A percentile compares a stretch with the other conserved stretches of the same genome.
Conservation (phyloP, 2,329 filamentous ascomycete genomes). For the Hymenoscyphus infarciens region DNA sequence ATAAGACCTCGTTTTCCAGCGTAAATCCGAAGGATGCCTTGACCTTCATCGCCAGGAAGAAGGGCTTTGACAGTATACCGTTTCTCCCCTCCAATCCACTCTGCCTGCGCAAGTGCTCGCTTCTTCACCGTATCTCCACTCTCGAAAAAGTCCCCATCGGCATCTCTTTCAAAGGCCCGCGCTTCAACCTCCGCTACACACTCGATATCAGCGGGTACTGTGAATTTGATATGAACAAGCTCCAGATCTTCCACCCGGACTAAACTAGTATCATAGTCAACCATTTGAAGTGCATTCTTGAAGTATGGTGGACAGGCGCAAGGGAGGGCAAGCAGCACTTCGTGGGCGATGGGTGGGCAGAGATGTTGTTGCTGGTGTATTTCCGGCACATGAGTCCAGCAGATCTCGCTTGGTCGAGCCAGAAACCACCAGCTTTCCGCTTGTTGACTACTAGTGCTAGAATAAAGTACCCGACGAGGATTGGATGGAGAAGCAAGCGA, state of each 20-base stretch:
- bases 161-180: conserved; percentile 72
- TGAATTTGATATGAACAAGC: conserved; percentile 84
- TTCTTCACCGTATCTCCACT: conserved; percentile 84
- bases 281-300: conserved; percentile 72
- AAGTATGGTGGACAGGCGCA: conserved; percentile 86
- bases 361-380: conserved; percentile 88
- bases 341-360: conserved; percentile 80
- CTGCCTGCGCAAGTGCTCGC: conserved; percentile 81
- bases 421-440: conserved; percentile 95
- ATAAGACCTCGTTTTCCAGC: conserved; percentile 92
- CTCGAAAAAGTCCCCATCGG: conserved; percentile 90
- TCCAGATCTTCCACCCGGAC: conserved; percentile 86
- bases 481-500: conserved; percentile 89
- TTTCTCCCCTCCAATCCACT: conserved; percentile 85
- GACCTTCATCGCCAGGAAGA: conserved; percentile 86
- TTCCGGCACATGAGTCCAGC: conserved; percentile 93
- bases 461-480: conserved; percentile 74
- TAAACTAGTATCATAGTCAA: conserved; percentile 86
- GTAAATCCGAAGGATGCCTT: conserved; percentile 84
- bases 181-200: conserved; percentile 90
- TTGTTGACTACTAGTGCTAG: conserved; percentile 61
- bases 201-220: conserved; percentile 85
- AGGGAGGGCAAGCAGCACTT: conserved; percentile 81
- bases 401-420: conserved; percentile 80
- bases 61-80: conserved; percentile 91